phyloP scores from a whole-genome alignment of 176 grass and related monocot genomes.

The Stipa capillata region DNA sequence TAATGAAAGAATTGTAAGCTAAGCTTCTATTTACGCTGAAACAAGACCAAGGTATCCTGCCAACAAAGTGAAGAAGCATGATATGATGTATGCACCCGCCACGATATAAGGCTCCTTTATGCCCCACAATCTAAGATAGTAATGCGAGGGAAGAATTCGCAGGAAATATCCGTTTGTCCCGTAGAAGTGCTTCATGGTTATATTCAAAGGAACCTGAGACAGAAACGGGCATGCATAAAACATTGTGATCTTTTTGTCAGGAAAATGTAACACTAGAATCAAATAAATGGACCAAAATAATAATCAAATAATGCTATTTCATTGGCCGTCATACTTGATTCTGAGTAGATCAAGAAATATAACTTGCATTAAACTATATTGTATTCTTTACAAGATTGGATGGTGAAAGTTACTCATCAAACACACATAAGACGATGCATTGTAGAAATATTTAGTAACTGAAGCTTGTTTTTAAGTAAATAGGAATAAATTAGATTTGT shows the following conservation, averaged over 20 bases:
- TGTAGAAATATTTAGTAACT: not conserved
- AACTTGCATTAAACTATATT: not conserved
- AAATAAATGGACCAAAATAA: not conserved
- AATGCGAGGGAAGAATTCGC: slow-evolving; percentile 37
- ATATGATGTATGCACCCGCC: slow-evolving; percentile 59
- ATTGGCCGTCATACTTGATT: not conserved
- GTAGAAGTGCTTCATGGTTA: slow-evolving; percentile 18
- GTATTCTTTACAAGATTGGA: too few species aligned
- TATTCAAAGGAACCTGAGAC: slow-evolving; percentile 44
- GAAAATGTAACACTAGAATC: not conserved
- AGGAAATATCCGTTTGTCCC: slow-evolving; percentile 26
- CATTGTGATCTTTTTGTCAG: not conserved
- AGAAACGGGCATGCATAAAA: not conserved
- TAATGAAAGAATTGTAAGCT: slow-evolving; percentile 11
- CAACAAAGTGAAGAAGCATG: slow-evolving; percentile 54
- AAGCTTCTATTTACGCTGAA: slow-evolving; percentile 43
- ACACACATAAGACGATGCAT: not conserved
- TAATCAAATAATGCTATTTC: not conserved
- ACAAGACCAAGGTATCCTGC: slow-evolving; percentile 84
- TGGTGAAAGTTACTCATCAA: not conserved
- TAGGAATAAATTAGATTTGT: not conserved
- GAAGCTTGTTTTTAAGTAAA: not conserved
- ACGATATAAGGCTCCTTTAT: slow-evolving; percentile 72
- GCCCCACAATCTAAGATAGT: slow-evolving; percentile 56
- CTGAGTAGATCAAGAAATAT: not conserved